These are phyloP conservation scores for Ophiostoma pallidulum DNA, from an alignment of 2,329 filamentous ascomycete species.

Conservation along the genomic window DNA sequence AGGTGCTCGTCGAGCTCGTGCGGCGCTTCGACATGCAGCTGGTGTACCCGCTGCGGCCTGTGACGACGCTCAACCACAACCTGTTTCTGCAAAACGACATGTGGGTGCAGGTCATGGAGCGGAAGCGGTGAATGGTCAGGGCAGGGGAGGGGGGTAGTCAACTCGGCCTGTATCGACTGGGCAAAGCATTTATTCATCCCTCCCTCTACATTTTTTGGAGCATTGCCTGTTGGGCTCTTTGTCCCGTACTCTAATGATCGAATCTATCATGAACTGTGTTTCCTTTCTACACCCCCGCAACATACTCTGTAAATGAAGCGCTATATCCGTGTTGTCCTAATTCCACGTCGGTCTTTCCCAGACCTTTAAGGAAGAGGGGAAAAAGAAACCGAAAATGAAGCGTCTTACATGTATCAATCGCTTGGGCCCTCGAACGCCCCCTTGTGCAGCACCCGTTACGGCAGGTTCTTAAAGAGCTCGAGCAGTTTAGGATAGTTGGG, in stretches of 20 bases:
- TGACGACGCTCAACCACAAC: slow-evolving; percentile 20
- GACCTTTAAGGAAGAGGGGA: background rate
- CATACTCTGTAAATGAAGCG: background rate
- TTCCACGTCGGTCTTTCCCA: background rate
- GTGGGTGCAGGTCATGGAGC: slow-evolving; percentile 20
- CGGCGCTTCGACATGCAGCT: slow-evolving; percentile 23
- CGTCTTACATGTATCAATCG: background rate
- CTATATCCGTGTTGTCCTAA: background rate
- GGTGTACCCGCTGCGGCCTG: slow-evolving; percentile 18
- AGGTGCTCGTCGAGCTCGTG: slow-evolving; percentile 17
- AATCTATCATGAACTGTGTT: too few relatives aligned
- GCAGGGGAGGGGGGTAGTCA: too few relatives aligned
- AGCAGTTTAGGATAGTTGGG: slow-evolving; percentile 19
- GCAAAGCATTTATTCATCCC: background rate
- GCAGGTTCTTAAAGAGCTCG: slow-evolving; percentile 17
- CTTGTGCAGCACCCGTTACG: too few relatives aligned
- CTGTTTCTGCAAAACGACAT: slow-evolving; percentile 23
- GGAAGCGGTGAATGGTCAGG: background rate
- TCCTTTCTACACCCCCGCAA: too few relatives aligned
- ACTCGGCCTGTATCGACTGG: too few relatives aligned
- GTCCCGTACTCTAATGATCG: too few relatives aligned
- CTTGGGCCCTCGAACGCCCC: too few relatives aligned
- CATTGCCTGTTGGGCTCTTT: background rate
- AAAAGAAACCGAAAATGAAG: background rate
- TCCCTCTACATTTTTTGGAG: background rate